These are phyloP conservation scores for Galium porrigens DNA, from an alignment of 305 asterid genomes.

Conservation along the genomic window DNA sequence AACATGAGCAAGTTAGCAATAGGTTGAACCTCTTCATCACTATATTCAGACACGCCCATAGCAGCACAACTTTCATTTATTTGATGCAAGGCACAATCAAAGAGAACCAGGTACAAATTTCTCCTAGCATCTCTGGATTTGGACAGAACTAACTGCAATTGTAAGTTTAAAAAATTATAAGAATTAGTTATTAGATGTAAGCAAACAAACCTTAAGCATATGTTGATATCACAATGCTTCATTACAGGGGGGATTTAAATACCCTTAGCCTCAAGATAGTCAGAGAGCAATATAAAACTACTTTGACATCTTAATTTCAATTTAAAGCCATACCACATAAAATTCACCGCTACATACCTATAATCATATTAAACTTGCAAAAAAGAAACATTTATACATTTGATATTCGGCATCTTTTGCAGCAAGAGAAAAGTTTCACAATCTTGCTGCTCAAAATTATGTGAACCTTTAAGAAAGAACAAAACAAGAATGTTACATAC, in stretches of 20 bases:
- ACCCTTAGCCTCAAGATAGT: neutral
- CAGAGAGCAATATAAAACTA: neutral
- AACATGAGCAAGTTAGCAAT: conserved; percentile 87
- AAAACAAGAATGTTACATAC: conserved; percentile 23
- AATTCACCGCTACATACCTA: neutral
- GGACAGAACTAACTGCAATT: conserved; percentile 70
- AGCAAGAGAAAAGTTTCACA: neutral
- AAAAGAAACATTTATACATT: neutral
- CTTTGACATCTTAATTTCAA: neutral
- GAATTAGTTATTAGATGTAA: neutral
- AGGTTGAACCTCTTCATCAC: conserved; percentile 86
- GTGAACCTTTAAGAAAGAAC: neutral
- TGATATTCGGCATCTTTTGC: neutral
- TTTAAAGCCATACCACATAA: neutral
- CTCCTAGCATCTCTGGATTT: conserved; percentile 83
- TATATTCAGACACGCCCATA: conserved; percentile 71
- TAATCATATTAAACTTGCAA: neutral
- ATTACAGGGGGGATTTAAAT: neutral
- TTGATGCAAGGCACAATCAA: conserved; percentile 78
- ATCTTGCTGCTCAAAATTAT: neutral
- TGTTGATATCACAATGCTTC: neutral
- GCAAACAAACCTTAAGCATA: neutral
- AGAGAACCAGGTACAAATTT: conserved; percentile 85
- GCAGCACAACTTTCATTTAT: conserved; percentile 66
- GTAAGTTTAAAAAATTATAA: conserved; percentile 9